Conservation (phyloP, 1,139 yeast species). For the Hanseniaspora gamundiae region DNA sequence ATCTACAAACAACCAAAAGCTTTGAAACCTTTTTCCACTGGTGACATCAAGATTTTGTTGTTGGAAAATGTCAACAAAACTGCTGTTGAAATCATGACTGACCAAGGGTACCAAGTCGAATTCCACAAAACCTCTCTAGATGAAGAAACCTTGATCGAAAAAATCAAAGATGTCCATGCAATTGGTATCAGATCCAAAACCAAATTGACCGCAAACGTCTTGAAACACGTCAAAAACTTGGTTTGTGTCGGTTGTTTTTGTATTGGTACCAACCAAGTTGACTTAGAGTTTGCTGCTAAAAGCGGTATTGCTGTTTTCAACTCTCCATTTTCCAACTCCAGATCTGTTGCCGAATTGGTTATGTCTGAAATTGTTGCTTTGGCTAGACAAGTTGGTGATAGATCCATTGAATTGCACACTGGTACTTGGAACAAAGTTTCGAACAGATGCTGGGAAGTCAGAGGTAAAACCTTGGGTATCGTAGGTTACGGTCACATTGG, state of each 20-base stretch:
- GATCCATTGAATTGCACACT: constrained; percentile 90
- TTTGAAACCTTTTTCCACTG: constrained; percentile 37
- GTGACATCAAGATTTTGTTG: constrained; percentile 81
- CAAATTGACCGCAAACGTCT: constrained; percentile 64
- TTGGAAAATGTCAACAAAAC: constrained; percentile 89
- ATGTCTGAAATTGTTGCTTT: constrained; percentile 88
- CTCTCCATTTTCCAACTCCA: constrained; percentile 96
- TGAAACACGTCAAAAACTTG: constrained; percentile 78
- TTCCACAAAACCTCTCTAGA: constrained; percentile 81
- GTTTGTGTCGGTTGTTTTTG: constrained; percentile 96
- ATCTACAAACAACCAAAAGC: constrained; percentile 45
- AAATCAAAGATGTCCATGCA: constrained; percentile 88
- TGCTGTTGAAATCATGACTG: constrained; percentile 72
- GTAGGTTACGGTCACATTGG: constrained; percentile 99
- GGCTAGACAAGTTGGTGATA: constrained; percentile 95
- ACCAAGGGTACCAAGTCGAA: constrained; percentile 95
- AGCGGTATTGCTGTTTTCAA: constrained; percentile 94
- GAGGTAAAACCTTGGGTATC: constrained; percentile 96
- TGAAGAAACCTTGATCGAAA: constrained; percentile 90
- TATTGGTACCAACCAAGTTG: constrained; percentile 98
- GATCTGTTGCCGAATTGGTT: constrained; percentile 96
- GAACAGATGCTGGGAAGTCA: constrained; percentile 95
- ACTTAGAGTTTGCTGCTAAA: constrained; percentile 81
- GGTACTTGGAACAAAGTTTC: constrained; percentile 98
- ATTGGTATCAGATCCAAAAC: constrained; percentile 98